phyloP scores from a whole-genome alignment of 1,284 basidiomycete species.

The Rhodotorula sp. region DNA sequence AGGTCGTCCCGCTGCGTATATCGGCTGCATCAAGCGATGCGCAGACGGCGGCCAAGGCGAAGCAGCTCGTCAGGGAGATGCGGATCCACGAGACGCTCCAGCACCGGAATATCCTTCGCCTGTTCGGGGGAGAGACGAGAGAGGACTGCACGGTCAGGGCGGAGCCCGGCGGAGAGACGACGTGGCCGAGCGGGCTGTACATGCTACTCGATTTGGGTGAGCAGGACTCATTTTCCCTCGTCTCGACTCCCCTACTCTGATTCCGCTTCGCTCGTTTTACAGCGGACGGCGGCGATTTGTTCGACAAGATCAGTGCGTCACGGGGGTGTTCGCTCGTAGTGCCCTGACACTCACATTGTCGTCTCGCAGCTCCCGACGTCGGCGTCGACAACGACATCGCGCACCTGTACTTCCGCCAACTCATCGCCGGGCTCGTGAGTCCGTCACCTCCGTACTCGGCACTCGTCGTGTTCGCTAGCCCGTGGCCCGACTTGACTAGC shows the following conservation, averaged over 20 bases:
- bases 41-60: slow-evolving; percentile 56
- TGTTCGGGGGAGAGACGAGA: slow-evolving; percentile 65
- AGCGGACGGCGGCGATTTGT: slow-evolving; percentile 89
- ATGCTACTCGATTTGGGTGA: slow-evolving; percentile 74
- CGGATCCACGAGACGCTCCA: slow-evolving; percentile 81
- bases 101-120: slow-evolving; percentile 76
- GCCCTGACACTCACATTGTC: no score
- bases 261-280: slow-evolving; percentile 48
- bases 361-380: slow-evolving; percentile 68
- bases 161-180: slow-evolving; percentile 40
- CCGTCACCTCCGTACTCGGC: background rate
- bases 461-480: background rate
- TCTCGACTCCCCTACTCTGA: background rate
- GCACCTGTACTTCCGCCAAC: slow-evolving; percentile 85
- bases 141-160: slow-evolving; percentile 49
- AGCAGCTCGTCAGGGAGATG: slow-evolving; percentile 89
- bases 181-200: slow-evolving; percentile 75
- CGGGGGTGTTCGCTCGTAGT: background rate
- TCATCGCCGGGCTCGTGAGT: slow-evolving; percentile 67
- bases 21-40: background rate
- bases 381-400: slow-evolving; percentile 85
- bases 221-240: background rate
- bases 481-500: slow-evolving; percentile 50
- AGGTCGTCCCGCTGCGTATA: slow-evolving; percentile 61
- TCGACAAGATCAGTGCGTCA: slow-evolving; percentile 87